Percentiles rank a stretch among this genome's conserved stretches.
Conservation (phyloP, 192 early-diverging fungal genomes). For the Backusella circina region DNA sequence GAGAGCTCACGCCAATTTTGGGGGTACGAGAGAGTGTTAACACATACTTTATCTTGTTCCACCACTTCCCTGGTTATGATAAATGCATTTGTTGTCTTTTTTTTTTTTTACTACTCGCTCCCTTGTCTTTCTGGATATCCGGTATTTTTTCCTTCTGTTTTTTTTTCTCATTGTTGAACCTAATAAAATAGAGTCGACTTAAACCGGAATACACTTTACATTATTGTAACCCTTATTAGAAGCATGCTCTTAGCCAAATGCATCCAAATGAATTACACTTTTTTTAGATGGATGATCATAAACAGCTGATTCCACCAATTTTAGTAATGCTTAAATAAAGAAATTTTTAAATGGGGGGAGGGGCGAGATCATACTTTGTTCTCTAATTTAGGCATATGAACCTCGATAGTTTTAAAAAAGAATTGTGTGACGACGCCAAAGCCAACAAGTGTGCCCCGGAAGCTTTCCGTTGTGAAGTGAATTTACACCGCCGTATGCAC, state of each 20-base stretch:
- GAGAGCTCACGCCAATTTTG: background rate
- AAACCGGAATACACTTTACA: background rate
- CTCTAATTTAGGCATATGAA: constrained; percentile 1
- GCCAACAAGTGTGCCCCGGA: background rate
- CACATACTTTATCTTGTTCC: background rate
- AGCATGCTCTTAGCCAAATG: background rate
- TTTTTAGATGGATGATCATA: constrained; percentile 2
- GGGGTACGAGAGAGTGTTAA: background rate
- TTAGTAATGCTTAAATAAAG: background rate
- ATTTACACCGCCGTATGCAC: background rate
- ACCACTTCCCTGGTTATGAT: background rate
- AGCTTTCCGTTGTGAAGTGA: constrained; percentile 7
- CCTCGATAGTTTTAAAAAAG: background rate
- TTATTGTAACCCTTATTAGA: background rate
- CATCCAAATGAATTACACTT: background rate
- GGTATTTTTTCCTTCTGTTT: background rate
- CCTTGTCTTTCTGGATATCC: background rate
- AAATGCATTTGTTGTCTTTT: background rate
- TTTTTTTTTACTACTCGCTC: background rate
- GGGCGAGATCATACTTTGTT: constrained; percentile 3
- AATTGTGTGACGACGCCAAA: constrained; percentile 1
- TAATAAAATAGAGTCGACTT: background rate
- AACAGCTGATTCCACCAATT: background rate
- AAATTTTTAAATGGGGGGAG: background rate
- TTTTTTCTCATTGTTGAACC: background rate